These are phyloP conservation scores for Phlegmacium glaucopus DNA, from an alignment of 768 basidiomycete species.

Conservation along the genomic window DNA sequence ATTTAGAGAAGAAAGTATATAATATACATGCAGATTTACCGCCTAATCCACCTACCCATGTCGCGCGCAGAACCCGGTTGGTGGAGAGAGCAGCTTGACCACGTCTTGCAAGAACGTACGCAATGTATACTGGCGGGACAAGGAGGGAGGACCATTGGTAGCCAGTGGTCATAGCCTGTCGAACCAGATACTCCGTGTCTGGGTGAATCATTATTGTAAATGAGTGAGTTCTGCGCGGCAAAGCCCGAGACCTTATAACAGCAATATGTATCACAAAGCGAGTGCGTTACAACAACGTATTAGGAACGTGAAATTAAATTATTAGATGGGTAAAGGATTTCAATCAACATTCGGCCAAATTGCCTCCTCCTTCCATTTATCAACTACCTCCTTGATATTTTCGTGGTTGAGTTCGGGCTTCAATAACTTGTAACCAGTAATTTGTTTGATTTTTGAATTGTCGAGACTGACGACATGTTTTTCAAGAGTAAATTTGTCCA, in stretches of 20 bases:
- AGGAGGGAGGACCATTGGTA: constrained; percentile 66
- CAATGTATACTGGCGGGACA: constrained; percentile 57
- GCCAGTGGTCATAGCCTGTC: constrained; percentile 60
- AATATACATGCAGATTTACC: constrained; percentile 33
- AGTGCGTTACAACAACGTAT: background rate
- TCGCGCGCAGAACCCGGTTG: constrained; percentile 65
- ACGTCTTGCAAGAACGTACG: constrained; percentile 49
- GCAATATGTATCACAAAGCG: background rate
- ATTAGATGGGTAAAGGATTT: constrained; percentile 5
- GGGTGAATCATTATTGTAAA: constrained; percentile 25
- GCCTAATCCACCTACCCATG: constrained; percentile 64
- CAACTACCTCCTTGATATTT: constrained; percentile 64
- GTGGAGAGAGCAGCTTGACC: constrained; percentile 53
- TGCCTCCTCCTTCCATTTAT: constrained; percentile 78
- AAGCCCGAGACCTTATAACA: no score
- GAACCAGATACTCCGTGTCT: constrained; percentile 65
- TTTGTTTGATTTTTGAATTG: constrained; percentile 69
- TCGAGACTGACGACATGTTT: constrained; percentile 68
- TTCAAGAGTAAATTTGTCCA: constrained; percentile 69
- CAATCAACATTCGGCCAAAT: constrained; percentile 44
- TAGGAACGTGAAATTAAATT: background rate
- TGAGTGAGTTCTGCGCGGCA: no score
- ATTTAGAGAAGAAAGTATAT: constrained; percentile 1
- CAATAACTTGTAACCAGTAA: constrained; percentile 67
- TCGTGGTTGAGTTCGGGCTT: constrained; percentile 61